Base-by-base conservation (phyloP, 2,329 filamentous ascomycete genomes). In the Calycina herbarum region DNA sequence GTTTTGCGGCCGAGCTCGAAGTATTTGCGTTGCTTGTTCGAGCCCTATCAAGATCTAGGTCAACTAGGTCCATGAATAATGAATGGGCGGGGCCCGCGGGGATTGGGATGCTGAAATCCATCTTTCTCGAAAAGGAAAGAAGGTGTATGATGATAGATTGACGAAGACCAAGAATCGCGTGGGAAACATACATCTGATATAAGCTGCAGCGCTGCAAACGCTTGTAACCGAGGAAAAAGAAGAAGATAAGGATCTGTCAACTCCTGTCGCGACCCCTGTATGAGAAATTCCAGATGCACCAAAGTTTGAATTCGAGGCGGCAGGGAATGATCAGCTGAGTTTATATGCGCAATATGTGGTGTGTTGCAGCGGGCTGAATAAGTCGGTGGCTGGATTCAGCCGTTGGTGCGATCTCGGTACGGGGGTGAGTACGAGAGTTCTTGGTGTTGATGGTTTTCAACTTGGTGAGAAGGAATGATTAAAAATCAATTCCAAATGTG, bases 1-100 rank as follows among this genome's bases (percentile, higher is more conserved):
- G 59, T 54, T 71, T 71, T n/a, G 57, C 63, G 8, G 42, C 48
- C 31, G 29, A 31, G 24, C 7, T 20, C 11, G 31, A n/a, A 51
- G 8, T 29, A 8, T n/a, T 20, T 31, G 42, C 27, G 35, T 61
- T 62, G 17, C 29, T 35, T 31, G 17, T 58, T 62, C 58, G 51
- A n/a, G 48, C 35, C 63, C 63, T 65, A 51, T 65, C 38, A 11
- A 42, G 33, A 11, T 59, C 56, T 11, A 29, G 27, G 40, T 58
- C 38, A 59, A 59, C 10, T 17, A 57, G 56, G 33, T 62, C 63
- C 59, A 65, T 59, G 33, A 58, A 45, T 11, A 29, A 59, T 11
- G 29, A 58, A 51, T 20, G 38, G 31, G 20, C 35, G 10, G 35
- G 11, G 20, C n/a, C 56, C 15, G 20, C 27, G n/a, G 42, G 20